Evolutionary conservation across 257 asterid genomes (phyloP).

Genomic region (Solanum clarkiae): DNA sequence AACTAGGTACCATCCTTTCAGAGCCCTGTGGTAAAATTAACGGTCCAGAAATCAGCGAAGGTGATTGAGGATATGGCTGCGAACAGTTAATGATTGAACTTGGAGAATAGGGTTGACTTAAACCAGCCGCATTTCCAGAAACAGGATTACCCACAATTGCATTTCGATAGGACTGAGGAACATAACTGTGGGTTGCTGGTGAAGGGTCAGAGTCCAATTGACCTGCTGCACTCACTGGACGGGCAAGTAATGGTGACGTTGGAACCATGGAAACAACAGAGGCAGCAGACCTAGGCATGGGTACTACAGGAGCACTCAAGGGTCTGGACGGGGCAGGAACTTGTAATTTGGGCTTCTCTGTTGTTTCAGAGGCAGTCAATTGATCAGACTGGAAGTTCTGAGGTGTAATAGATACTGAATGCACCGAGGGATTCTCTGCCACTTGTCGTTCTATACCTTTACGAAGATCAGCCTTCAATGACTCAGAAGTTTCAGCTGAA

Average conservation of each 20-base stretch:
- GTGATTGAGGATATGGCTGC: slow-evolving; percentile 32
- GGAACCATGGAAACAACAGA: slow-evolving; percentile 43
- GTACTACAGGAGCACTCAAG: slow-evolving; percentile 64
- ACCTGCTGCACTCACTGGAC: slow-evolving; percentile 72
- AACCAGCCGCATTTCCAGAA: slow-evolving; percentile 31
- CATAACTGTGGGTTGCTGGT: slow-evolving; percentile 34
- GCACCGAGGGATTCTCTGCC: slow-evolving; percentile 21
- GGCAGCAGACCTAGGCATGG: slow-evolving; percentile 40
- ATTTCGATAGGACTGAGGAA: slow-evolving; percentile 77
- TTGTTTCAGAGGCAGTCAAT: slow-evolving; percentile 8
- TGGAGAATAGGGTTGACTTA: slow-evolving; percentile 35
- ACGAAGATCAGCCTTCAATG: slow-evolving; percentile 19
- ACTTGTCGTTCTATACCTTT: slow-evolving; percentile 25
- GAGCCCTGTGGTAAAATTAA: slow-evolving; percentile 27
- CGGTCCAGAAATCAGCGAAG: slow-evolving; percentile 30
- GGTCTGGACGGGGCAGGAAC: slow-evolving; percentile 61
- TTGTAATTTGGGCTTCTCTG: slow-evolving; percentile 36
- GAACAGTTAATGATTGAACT: slow-evolving; percentile 32
- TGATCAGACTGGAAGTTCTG: slow-evolving; percentile 23
- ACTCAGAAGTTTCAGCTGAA: slow-evolving; percentile 22
- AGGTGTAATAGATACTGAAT: slow-evolving; percentile 5
- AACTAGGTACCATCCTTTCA: slow-evolving; percentile 39
- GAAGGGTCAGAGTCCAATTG: slow-evolving; percentile 58
- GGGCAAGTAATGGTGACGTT: slow-evolving; percentile 43
- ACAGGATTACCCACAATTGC: slow-evolving; percentile 56